A percentile compares a stretch with the other conserved stretches of the same genome.
Evolutionary conservation across 2,329 filamentous ascomycete species (phyloP).

Genomic region (Hypoxylon sp.): DNA sequence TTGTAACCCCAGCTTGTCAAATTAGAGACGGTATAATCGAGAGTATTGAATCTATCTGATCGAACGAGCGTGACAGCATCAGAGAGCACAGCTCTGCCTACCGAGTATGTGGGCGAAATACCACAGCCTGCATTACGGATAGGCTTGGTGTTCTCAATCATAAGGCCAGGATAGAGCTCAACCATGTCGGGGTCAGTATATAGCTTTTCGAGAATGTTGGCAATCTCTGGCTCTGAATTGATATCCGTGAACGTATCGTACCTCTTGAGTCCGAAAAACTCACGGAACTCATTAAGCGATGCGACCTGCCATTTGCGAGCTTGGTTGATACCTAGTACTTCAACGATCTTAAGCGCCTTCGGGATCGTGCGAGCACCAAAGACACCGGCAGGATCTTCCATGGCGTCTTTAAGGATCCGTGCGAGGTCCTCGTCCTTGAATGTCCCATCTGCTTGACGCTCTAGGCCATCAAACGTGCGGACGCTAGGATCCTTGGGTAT

Average conservation of each 20-base stretch:
- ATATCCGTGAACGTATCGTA: conserved; percentile 72
- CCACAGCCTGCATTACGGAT: conserved; percentile 66
- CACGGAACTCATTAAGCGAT: conserved; percentile 75
- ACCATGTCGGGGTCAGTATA: conserved; percentile 76
- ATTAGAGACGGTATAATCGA: conserved; percentile 60
- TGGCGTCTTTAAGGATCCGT: conserved; percentile 68
- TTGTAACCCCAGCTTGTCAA: conserved; percentile 63
- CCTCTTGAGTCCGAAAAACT: conserved; percentile 72
- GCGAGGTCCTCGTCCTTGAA: conserved; percentile 73
- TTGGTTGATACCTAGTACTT: conserved; percentile 74
- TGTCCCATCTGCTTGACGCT: conserved; percentile 64
- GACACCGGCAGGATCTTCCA: conserved; percentile 72
- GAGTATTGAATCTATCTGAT: conserved; percentile 71
- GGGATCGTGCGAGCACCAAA: conserved; percentile 74
- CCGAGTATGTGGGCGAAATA: conserved; percentile 67
- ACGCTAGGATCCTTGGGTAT: conserved; percentile 61
- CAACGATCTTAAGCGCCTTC: conserved; percentile 70
- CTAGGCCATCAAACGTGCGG: conserved; percentile 64
- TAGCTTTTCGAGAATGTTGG: conserved; percentile 68
- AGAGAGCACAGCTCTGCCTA: conserved; percentile 69
- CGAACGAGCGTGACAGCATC: conserved; percentile 73
- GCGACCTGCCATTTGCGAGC: conserved; percentile 73
- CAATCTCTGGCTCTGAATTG: conserved; percentile 69
- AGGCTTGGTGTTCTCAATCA: conserved; percentile 71
- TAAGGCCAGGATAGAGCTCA: conserved; percentile 78